Evolutionary conservation across 148 eudicot species (phyloP).

Genomic region (Rhododendron henanense): DNA sequence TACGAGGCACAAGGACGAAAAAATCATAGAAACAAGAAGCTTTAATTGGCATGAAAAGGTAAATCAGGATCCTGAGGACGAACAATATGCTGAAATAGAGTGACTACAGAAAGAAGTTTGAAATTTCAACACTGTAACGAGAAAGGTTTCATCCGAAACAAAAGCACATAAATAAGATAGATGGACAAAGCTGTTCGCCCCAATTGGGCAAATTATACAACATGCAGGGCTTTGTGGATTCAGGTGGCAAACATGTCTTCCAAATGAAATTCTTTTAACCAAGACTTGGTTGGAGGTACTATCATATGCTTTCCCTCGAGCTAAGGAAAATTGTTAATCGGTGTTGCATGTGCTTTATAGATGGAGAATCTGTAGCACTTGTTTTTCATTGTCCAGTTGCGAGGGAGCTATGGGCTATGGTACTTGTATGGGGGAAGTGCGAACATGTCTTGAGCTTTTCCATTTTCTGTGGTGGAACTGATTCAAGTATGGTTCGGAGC

Average conservation of each 20-base stretch:
- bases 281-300: not conserved
- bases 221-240: not conserved
- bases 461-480: not conserved
- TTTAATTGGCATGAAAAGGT: conserved; percentile 2
- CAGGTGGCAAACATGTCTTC: not conserved
- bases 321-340: not conserved
- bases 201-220: not conserved
- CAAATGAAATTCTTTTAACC: not conserved
- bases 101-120: not conserved
- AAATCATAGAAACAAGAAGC: not conserved
- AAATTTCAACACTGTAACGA: not conserved
- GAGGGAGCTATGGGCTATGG: not conserved
- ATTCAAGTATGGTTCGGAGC: not conserved
- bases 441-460: not conserved
- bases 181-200: not conserved
- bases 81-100: not conserved
- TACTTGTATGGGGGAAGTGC: not conserved
- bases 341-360: not conserved
- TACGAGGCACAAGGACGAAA: conserved; percentile 2
- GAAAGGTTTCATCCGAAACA: not conserved
- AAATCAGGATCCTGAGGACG: not conserved
- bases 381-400: not conserved
- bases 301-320: not conserved
- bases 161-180: not conserved
- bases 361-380: not conserved